Base-by-base conservation (phyloP, 129 eudicot species). In the Artemisia tridentata region DNA sequence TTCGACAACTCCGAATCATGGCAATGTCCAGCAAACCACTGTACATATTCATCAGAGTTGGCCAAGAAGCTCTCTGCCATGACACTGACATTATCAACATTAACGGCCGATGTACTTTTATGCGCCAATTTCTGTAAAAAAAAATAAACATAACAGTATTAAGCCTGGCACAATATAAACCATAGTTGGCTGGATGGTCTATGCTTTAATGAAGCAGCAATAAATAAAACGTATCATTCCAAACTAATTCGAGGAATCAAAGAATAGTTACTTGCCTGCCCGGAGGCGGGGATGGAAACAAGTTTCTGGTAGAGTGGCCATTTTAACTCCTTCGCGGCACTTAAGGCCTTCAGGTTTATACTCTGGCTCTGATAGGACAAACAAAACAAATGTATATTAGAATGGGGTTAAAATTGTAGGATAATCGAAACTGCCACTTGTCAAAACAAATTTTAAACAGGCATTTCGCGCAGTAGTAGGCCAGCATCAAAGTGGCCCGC, bases 241-340 rank as follows among this genome's bases (percentile, higher is more conserved):
- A 56, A 65, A 66, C 60, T 31, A 56, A 65, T 25, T 18, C 17
- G 45, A 65, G 19, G 14, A 27, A 51, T 16, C 51, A 68, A 27
- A 20, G 5, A 18, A 74, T 12, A 59, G 11, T 41, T 45, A 49
- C 70, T 63, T 79, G 81, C 97, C 97, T 83, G 84, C 79, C 78
- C 91, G 48, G 82, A 14, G 63, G 25, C 63, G 49, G 74, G 71
- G 65, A 61, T 54, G 67, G 57, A 65, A 58, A 51, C 69, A 54
- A 92, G 84, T 74, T 79, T 80, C 60, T 73, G 74, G 72, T 78
- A 93, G 51, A 89, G 80, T 71, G 95, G 82, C 92, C 96, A 93
- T 11, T 84, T 79, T 51, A 93, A 18, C 68, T 84, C 74, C 72
- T 77, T 87, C 43, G 90, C 89, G 47, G 85, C 78, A 72, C 81